Conservation (phyloP, 1,139 yeast species). For the Yamadazyma friedrichii region DNA sequence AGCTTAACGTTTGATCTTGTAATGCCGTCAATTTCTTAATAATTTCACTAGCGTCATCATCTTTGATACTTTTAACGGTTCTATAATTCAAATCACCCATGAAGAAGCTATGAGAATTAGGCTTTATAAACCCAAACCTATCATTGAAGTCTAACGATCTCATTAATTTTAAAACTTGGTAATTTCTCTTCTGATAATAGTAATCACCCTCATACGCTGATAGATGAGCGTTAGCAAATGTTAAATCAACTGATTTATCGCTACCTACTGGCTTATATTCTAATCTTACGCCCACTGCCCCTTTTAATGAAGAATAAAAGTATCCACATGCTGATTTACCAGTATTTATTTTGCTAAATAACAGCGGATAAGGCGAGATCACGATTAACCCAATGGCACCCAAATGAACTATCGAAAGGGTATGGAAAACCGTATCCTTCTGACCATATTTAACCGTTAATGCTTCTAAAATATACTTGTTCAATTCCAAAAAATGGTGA, state of each 20-base stretch:
- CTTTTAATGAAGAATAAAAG: constrained; percentile 65
- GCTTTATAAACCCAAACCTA: constrained; percentile 56
- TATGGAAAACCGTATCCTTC: constrained; percentile 34
- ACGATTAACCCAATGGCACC: constrained; percentile 71
- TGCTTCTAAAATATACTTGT: constrained; percentile 38
- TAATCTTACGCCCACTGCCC: constrained; percentile 65
- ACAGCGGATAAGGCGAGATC: constrained; percentile 45
- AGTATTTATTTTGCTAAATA: constrained; percentile 25
- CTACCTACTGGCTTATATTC: constrained; percentile 6
- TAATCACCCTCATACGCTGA: constrained; percentile 71
- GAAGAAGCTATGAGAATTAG: constrained; percentile 59
- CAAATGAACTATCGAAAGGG: constrained; percentile 45
- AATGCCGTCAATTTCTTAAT: constrained; percentile 21
- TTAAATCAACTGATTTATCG: constrained; percentile 33
- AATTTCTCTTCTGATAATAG: constrained; percentile 49
- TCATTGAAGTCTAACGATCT: constrained; percentile 59
- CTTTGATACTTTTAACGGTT: constrained; percentile 33
- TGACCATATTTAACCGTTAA: constrained; percentile 33
- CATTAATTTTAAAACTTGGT: constrained; percentile 49
- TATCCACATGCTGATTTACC: constrained; percentile 55
- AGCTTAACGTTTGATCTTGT: constrained; percentile 23
- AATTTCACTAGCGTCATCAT: constrained; percentile 7
- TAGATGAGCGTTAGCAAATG: constrained; percentile 70
- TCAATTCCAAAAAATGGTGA: constrained; percentile 38
- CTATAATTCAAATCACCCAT: constrained; percentile 87